Conservation (phyloP, 225 moss, liverwort and hornwort genomes). For the Antitrichia curtipendula region DNA sequence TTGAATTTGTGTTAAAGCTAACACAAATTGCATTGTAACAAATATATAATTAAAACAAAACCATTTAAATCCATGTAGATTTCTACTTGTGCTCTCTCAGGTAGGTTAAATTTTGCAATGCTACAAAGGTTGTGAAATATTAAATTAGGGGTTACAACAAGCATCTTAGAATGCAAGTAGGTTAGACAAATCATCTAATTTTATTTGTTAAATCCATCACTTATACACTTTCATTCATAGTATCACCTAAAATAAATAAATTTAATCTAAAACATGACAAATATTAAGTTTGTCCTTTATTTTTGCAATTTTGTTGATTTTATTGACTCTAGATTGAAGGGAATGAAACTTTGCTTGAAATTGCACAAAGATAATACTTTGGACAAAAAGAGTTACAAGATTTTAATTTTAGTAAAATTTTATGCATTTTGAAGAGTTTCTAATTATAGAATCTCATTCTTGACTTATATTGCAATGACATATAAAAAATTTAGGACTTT, state of each 20-base stretch:
- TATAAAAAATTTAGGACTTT: background rate
- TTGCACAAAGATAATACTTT: background rate
- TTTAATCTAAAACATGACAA: background rate
- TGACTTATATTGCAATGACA: background rate
- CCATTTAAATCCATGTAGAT: background rate
- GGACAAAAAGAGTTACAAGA: background rate
- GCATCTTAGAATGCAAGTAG: fast-evolving
- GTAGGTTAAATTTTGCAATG: background rate
- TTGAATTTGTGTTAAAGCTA: background rate
- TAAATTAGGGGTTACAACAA: background rate
- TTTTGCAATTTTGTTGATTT: background rate
- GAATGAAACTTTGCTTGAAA: background rate
- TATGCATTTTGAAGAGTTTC: background rate
- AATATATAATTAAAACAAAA: background rate
- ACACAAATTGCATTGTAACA: background rate
- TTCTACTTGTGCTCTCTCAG: fast-evolving
- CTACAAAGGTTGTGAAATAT: background rate
- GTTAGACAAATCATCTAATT: background rate
- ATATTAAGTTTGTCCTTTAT: fast-evolving
- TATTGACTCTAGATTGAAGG: fast-evolving
- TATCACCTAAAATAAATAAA: background rate
- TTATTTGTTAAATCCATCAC: background rate
- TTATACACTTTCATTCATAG: too few relatives aligned
- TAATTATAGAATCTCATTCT: background rate
- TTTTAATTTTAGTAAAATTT: too few relatives aligned